Evolutionary conservation across 1,284 basidiomycete genomes (phyloP).

Genomic region (Malassezia restricta): DNA sequence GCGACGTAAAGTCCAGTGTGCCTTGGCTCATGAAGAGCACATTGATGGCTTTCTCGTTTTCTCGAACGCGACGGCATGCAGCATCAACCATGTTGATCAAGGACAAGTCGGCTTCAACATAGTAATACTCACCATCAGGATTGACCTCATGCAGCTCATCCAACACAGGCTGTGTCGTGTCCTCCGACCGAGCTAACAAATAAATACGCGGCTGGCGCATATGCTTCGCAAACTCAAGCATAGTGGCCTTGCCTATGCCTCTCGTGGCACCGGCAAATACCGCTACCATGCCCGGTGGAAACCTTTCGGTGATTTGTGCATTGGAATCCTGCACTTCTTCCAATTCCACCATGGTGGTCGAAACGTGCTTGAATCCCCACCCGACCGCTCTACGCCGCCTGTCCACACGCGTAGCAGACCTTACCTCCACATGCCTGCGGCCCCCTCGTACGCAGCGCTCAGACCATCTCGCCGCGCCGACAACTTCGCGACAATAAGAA

Average conservation of each 20-base stretch:
- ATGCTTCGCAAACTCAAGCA: neutral
- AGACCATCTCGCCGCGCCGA: no score
- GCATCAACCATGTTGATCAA: slow-evolving; percentile 3
- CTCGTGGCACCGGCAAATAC: slow-evolving; percentile 7
- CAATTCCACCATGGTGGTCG: slow-evolving; percentile 8
- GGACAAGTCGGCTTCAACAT: neutral
- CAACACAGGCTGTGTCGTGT: neutral
- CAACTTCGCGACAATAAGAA: no score
- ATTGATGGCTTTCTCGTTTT: slow-evolving; percentile 3
- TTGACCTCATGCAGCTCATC: neutral
- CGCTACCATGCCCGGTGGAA: neutral
- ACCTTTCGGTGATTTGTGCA: neutral
- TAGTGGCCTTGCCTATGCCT: slow-evolving; percentile 1
- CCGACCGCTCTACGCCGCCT: neutral
- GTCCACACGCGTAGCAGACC: neutral
- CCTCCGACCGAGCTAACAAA: slow-evolving; percentile 1
- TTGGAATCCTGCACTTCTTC: slow-evolving; percentile 8
- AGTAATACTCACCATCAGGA: neutral
- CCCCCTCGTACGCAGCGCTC: no score
- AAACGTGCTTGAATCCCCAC: neutral
- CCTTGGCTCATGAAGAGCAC: slow-evolving; percentile 8
- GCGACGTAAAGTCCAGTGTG: neutral
- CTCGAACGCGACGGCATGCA: neutral
- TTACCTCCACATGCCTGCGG: neutral
- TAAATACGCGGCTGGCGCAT: slow-evolving; percentile 3